phyloP scores from a whole-genome alignment of 257 asterid genomes.

The Sherardia arvensis region DNA sequence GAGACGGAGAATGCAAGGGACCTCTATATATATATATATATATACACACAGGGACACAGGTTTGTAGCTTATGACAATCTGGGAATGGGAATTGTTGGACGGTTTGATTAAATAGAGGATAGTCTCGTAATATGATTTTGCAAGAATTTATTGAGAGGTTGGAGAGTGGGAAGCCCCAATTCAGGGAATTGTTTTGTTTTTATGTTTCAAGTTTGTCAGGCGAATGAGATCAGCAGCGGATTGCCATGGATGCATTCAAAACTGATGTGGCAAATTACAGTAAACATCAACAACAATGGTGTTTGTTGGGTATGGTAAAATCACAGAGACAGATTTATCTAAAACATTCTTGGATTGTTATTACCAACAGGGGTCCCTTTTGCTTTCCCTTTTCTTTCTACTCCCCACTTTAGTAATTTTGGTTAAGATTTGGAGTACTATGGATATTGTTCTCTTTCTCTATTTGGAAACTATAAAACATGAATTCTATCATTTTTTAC shows the following conservation, averaged over 20 bases:
- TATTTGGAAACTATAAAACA: not conserved
- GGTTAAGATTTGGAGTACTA: not conserved
- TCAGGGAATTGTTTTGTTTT: not conserved
- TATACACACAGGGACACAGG: too few species aligned
- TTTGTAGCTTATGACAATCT: not conserved
- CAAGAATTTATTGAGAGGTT: not conserved
- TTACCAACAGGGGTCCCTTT: not conserved
- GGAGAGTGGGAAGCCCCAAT: not conserved
- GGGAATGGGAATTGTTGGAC: not conserved
- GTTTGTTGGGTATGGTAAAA: not conserved
- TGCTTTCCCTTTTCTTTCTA: not conserved
- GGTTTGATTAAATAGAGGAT: not conserved
- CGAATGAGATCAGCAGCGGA: not conserved
- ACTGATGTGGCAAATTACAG: constrained; percentile 1
- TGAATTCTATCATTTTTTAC: not conserved
- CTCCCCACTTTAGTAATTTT: not conserved
- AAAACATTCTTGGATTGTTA: not conserved
- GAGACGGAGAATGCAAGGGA: constrained; percentile 9
- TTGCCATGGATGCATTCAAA: constrained; percentile 1
- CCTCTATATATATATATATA: not conserved
- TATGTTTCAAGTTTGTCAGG: not conserved
- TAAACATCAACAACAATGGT: not conserved
- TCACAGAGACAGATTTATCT: not conserved
- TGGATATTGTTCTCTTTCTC: not conserved
- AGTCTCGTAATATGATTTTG: not conserved